Evolutionary conservation across 768 basidiomycete species (phyloP).

Genomic region (Kwoniella sp.): DNA sequence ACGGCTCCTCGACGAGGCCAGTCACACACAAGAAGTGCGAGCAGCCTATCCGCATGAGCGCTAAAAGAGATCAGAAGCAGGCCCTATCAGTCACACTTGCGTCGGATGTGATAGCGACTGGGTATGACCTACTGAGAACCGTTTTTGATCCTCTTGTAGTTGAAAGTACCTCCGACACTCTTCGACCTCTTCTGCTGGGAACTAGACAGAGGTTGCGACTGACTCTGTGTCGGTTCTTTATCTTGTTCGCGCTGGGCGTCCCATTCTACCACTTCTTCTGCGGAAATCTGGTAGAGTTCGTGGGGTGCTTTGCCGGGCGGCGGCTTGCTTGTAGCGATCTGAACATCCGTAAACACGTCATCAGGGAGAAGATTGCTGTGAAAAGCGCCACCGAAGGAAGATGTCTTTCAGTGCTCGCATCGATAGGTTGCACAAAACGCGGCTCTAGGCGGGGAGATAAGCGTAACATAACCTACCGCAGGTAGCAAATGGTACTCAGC

Average conservation of each 20-base stretch:
- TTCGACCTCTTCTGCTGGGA: background rate
- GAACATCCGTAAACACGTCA: background rate
- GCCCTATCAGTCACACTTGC: background rate
- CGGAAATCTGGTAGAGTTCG: conserved; percentile 2
- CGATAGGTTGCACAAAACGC: no score
- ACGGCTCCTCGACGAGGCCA: background rate
- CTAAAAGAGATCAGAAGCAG: background rate
- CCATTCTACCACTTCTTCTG: conserved; percentile 6
- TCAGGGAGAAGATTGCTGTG: conserved; percentile 16
- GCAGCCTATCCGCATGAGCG: background rate
- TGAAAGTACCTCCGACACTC: background rate
- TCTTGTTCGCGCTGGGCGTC: background rate
- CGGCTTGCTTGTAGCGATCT: background rate
- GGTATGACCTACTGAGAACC: background rate
- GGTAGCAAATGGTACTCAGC: conserved; percentile 21
- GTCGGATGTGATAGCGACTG: background rate
- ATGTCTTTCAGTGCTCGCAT: no score
- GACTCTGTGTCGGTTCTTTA: background rate
- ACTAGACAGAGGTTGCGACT: background rate
- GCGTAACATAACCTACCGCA: conserved; percentile 26
- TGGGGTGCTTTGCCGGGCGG: background rate
- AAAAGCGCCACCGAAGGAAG: background rate
- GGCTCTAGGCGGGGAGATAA: no score
- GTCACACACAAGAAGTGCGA: background rate
- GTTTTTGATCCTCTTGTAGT: background rate